Conservation (phyloP, 371 early-diverging fungal species). For the Apophysomyces sp. region DNA sequence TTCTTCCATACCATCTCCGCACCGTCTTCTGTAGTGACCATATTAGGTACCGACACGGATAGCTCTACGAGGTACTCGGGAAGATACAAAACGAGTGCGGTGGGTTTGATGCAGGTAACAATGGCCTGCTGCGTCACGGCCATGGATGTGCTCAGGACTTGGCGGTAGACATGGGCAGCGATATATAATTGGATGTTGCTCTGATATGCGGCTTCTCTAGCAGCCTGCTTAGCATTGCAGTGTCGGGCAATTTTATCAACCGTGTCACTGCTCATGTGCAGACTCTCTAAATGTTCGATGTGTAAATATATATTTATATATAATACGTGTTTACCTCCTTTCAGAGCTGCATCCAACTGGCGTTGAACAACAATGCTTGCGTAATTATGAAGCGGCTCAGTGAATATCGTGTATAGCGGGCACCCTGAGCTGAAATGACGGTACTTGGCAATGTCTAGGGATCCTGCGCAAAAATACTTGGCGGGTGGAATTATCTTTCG, state of each 20-base stretch:
- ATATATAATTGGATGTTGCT: constrained; percentile 24
- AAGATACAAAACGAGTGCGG: neutral
- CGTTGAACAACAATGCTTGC: constrained; percentile 92
- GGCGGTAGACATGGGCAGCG: constrained; percentile 33
- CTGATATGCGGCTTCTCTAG: constrained; percentile 19
- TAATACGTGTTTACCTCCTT: constrained; percentile 10
- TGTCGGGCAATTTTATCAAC: constrained; percentile 33
- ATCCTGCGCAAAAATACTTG: constrained; percentile 78
- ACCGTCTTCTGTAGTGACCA: neutral
- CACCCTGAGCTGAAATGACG: constrained; percentile 67
- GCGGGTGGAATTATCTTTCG: constrained; percentile 68
- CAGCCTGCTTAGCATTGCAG: constrained; percentile 22
- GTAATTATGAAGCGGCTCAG: constrained; percentile 92
- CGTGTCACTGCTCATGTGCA: constrained; percentile 6
- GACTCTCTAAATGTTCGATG: neutral
- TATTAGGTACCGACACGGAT: neutral
- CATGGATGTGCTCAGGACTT: constrained; percentile 11
- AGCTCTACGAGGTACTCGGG: constrained; percentile 5
- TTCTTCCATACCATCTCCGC: constrained; percentile 10
- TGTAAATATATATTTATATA: neutral
- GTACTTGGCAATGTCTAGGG: constrained; percentile 54
- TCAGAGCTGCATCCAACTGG: constrained; percentile 35
- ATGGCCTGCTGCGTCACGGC: constrained; percentile 1
- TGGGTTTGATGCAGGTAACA: constrained; percentile 10
- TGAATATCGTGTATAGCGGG: constrained; percentile 78